Conservation (phyloP, 2,329 filamentous ascomycete species). For the Rhynchosporium graminicola region DNA sequence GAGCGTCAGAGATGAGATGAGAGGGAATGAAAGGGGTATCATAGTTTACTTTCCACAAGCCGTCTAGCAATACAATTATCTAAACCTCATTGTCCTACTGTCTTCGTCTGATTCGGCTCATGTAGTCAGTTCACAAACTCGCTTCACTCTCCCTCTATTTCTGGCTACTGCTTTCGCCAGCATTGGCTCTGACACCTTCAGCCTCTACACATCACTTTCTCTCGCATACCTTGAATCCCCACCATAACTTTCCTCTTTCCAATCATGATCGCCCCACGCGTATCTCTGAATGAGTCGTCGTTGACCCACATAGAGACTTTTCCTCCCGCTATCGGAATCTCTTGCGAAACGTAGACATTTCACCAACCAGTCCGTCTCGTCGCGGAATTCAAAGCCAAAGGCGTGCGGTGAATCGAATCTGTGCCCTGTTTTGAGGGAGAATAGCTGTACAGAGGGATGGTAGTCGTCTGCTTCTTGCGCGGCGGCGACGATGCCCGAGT, state of each 20-base stretch:
- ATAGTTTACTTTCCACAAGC: too few relatives aligned
- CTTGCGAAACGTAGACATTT: constrained; percentile 30
- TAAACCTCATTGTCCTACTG: too few relatives aligned
- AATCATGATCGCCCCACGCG: constrained; percentile 13
- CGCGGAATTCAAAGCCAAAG: background rate
- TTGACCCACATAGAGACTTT: constrained; percentile 30
- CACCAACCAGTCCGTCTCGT: constrained; percentile 7
- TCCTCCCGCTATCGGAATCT: constrained; percentile 27
- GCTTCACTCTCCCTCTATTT: too few relatives aligned
- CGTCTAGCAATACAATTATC: too few relatives aligned
- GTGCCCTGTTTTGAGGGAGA: constrained; percentile 35
- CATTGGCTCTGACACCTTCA: background rate
- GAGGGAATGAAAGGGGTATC: too few relatives aligned
- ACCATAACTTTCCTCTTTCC: background rate
- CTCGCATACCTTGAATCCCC: background rate
- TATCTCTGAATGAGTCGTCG: constrained; percentile 11
- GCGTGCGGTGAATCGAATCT: constrained; percentile 12
- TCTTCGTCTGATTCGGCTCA: too few relatives aligned
- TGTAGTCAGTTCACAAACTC: too few relatives aligned
- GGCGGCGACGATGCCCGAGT: constrained; percentile 54
- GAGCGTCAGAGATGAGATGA: too few relatives aligned
- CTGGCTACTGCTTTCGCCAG: too few relatives aligned
- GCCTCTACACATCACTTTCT: background rate
- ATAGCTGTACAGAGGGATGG: constrained; percentile 29
- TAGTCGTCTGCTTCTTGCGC: constrained; percentile 44